phyloP scores from a whole-genome alignment of 2,329 filamentous ascomycete genomes.

The Clonostachys chloroleuca region DNA sequence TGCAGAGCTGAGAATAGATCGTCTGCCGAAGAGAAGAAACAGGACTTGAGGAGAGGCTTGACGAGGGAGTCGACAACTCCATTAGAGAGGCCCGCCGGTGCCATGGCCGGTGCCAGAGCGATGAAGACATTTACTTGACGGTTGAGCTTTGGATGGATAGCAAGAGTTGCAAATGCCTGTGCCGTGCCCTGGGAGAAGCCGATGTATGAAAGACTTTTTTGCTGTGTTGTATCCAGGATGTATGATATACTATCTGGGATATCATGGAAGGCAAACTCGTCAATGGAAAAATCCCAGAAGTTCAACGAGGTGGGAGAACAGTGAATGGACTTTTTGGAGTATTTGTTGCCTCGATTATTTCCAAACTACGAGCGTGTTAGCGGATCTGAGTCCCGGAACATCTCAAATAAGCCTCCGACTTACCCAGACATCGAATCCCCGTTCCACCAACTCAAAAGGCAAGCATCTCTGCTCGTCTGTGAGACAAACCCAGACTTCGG shows the following conservation, averaged over 20 bases:
- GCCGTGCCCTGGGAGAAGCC: slow-evolving; percentile 97
- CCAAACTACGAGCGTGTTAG: slow-evolving; percentile 56
- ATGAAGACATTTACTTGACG: slow-evolving; percentile 95
- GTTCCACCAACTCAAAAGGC: slow-evolving; percentile 83
- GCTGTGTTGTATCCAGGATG: slow-evolving; percentile 77
- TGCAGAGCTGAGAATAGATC: slow-evolving; percentile 85
- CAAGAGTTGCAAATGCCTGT: slow-evolving; percentile 89
- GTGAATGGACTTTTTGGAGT: slow-evolving; percentile 89
- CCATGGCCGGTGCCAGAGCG: slow-evolving; percentile 93
- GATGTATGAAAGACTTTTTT: slow-evolving; percentile 86
- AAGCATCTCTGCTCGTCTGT: slow-evolving; percentile 83
- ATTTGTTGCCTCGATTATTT: slow-evolving; percentile 98
- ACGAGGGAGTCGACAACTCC: slow-evolving; percentile 88
- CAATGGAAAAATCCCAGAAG: slow-evolving; percentile 98
- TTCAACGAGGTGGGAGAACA: slow-evolving; percentile 67
- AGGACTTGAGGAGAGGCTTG: slow-evolving; percentile 91
- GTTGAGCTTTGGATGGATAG: slow-evolving; percentile 89
- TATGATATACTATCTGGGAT: slow-evolving; percentile 94
- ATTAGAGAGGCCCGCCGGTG: slow-evolving; percentile 84
- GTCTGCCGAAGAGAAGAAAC: slow-evolving; percentile 87
- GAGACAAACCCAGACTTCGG: slow-evolving; percentile 94
- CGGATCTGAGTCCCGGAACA: neutral
- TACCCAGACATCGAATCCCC: slow-evolving; percentile 94
- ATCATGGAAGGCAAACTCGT: slow-evolving; percentile 96
- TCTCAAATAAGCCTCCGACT: slow-evolving; percentile 16